Evolutionary conservation across 163 green algal species (phyloP).

Genomic region (Scenedesmus sp.): DNA sequence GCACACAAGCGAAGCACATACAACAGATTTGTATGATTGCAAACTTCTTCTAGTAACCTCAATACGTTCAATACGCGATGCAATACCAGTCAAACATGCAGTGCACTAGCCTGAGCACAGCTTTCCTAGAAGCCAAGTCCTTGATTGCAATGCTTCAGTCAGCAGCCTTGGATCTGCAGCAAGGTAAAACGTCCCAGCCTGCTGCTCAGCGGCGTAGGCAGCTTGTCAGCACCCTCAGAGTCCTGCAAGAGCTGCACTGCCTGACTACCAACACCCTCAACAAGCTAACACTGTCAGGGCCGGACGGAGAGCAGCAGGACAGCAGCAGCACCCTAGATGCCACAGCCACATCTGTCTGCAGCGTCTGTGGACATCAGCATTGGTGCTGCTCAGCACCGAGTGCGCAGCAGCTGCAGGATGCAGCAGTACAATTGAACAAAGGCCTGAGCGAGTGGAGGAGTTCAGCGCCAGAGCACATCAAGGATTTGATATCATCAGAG

Average conservation of each 20-base stretch:
- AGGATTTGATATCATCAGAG: neutral
- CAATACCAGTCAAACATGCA: constrained; percentile 1
- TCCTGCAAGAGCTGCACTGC: constrained; percentile 11
- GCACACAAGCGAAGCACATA: neutral
- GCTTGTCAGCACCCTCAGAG: neutral
- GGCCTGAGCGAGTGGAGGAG: neutral
- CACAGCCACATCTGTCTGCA: neutral
- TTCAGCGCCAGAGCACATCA: neutral
- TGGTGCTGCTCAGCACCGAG: neutral
- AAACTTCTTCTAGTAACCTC: too few species aligned
- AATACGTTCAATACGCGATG: neutral
- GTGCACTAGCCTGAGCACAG: neutral
- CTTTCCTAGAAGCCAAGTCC: constrained; percentile 3
- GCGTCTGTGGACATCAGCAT: neutral
- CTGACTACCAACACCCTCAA: neutral
- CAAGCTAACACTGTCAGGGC: neutral
- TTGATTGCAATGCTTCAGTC: neutral
- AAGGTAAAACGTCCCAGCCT: neutral
- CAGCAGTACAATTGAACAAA: neutral
- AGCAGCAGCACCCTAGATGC: neutral
- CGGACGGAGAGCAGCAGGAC: neutral
- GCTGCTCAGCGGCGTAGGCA: neutral
- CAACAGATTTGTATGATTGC: neutral
- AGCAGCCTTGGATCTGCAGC: neutral
- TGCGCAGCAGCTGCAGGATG: constrained; percentile 25